These are phyloP conservation scores for Kingdonia uniflora DNA, from an alignment of 164 flowering plant species.

Conservation along the genomic window DNA sequence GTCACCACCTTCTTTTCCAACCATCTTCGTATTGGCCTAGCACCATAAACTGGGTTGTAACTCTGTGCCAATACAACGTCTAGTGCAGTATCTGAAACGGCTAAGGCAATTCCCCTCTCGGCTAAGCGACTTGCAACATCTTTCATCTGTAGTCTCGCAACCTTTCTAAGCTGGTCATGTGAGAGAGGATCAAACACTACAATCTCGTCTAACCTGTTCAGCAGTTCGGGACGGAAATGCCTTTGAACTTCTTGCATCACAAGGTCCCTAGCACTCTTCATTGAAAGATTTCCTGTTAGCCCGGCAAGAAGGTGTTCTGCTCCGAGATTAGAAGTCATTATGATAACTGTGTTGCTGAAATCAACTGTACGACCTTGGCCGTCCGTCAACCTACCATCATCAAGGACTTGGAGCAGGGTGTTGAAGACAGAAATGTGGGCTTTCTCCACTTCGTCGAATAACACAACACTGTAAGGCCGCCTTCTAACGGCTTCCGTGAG, in stretches of 20 bases:
- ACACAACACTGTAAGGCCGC: conserved; percentile 66
- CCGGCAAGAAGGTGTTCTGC: conserved; percentile 18
- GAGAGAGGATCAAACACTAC: neutral
- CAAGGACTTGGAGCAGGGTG: conserved; percentile 78
- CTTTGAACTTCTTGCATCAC: neutral
- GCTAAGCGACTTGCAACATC: neutral
- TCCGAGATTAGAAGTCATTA: conserved; percentile 95
- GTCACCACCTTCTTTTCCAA: conserved; percentile 71
- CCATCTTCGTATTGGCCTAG: conserved; percentile 77
- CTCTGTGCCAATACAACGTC: neutral
- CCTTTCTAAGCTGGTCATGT: neutral
- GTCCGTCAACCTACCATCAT: conserved; percentile 88
- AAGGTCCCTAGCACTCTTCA: neutral
- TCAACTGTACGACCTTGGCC: conserved; percentile 90
- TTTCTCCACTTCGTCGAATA: conserved; percentile 88
- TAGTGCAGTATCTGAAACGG: neutral
- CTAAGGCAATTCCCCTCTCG: neutral
- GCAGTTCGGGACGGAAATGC: neutral
- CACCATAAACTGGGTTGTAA: conserved; percentile 48
- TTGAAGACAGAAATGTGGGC: conserved; percentile 74
- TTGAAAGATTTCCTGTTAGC: neutral
- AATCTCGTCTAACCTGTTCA: neutral
- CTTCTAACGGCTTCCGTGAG: conserved; percentile 85
- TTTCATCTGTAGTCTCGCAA: neutral
- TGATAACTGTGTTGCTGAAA: conserved; percentile 69